These are phyloP conservation scores for Arabidopsis hybrid DNA, from an alignment of 441 rosid genomes.

Conservation along the genomic window DNA sequence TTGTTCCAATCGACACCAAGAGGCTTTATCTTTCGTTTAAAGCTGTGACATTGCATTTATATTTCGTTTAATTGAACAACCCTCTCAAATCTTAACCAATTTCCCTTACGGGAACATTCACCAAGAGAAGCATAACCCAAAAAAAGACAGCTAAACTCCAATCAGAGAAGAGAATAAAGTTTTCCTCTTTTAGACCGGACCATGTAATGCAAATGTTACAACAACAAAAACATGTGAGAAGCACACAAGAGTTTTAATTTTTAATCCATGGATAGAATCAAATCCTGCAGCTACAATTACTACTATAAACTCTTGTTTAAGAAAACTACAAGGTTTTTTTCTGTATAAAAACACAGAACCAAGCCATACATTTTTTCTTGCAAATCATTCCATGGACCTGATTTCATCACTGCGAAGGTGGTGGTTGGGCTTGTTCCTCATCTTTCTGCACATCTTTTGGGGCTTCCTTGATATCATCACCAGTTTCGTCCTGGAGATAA, in stretches of 20 bases:
- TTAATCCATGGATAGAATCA: constrained; percentile 17
- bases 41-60: not conserved
- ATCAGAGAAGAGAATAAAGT: not conserved
- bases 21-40: not conserved
- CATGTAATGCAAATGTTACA: constrained; percentile 10
- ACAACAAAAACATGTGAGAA: not conserved
- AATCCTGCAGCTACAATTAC: constrained; percentile 10
- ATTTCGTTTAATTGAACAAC: not conserved
- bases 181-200: constrained; percentile 3
- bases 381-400: constrained; percentile 21
- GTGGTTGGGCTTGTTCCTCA: constrained; percentile 27
- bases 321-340: constrained; percentile 17
- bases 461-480: constrained; percentile 90
- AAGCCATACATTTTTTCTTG: constrained; percentile 45
- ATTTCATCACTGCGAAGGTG: constrained; percentile 49
- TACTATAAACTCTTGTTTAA: constrained; percentile 31
- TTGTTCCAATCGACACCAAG: not conserved
- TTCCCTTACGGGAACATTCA: not conserved
- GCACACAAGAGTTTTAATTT: constrained; percentile 17
- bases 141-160: not conserved
- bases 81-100: not conserved
- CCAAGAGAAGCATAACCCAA: not conserved
- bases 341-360: constrained; percentile 38
- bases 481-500: constrained; percentile 74
- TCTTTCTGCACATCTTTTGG: constrained; percentile 60